A percentile compares a stretch with the other conserved stretches of the same genome.
These are phyloP conservation scores for Chenopodium berlandieri DNA, from an alignment of 148 eudicot genomes.

Conservation along the genomic window DNA sequence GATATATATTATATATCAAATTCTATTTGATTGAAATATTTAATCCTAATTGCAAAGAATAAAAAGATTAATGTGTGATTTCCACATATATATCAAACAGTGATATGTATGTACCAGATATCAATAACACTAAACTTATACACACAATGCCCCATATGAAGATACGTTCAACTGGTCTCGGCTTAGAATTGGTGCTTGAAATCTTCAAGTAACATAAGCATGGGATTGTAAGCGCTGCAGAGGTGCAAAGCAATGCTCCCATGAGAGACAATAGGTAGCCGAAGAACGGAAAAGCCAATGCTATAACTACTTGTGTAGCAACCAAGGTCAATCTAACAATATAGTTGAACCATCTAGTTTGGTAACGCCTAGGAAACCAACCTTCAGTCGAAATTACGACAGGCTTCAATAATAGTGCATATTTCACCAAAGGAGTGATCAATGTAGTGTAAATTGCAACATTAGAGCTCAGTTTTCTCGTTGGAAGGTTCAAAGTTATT, in stretches of 20 bases:
- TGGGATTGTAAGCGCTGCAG: constrained; percentile 18
- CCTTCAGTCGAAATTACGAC: constrained; percentile 36
- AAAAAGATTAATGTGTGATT: not conserved
- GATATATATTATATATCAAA: no score
- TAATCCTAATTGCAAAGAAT: no score
- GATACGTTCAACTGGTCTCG: not conserved
- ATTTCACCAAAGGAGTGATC: constrained; percentile 33
- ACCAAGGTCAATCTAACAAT: constrained; percentile 31
- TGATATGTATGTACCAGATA: constrained; percentile 18
- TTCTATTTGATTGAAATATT: no score
- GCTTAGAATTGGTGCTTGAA: no score
- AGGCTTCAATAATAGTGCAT: constrained; percentile 36
- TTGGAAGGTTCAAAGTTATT: constrained; percentile 25
- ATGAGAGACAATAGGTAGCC: constrained; percentile 25
- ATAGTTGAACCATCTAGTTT: constrained; percentile 10
- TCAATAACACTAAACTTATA: not conserved
- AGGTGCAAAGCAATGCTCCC: constrained; percentile 26
- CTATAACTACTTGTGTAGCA: constrained; percentile 29
- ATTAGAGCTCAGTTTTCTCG: constrained; percentile 17
- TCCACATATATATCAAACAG: not conserved
- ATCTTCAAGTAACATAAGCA: no score
- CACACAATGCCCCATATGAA: constrained; percentile 5
- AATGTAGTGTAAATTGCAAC: no score
- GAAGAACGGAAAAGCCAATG: constrained; percentile 8
- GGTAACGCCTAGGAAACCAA: constrained; percentile 20